Evolutionary conservation across 345 rosid genomes (phyloP).

Genomic region (Limnanthes douglasii): DNA sequence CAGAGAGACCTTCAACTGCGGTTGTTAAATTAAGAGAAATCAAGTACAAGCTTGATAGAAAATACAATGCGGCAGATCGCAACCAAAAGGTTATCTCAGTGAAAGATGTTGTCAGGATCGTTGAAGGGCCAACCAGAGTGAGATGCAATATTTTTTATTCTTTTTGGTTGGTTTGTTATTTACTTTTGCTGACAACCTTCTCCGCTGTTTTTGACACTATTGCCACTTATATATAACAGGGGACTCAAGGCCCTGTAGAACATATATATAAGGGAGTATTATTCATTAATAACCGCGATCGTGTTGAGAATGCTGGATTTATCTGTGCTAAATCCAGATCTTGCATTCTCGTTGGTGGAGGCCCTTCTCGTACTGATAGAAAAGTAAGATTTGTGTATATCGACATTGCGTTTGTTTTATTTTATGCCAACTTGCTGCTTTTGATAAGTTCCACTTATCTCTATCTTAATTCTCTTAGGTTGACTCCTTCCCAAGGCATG

Average conservation of each 20-base stretch:
- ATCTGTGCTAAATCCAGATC: conserved; percentile 72
- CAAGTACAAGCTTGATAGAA: conserved; percentile 79
- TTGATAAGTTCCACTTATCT: neutral
- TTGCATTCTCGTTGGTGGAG: conserved; percentile 74
- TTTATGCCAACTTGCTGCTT: conserved; percentile 4
- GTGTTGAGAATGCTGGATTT: conserved; percentile 94
- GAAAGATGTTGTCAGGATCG: conserved; percentile 66
- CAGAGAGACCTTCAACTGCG: conserved; percentile 78
- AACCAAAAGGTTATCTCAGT: conserved; percentile 50
- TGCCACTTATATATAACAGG: conserved; percentile 25
- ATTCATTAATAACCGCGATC: conserved; percentile 78
- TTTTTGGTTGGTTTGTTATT: no score
- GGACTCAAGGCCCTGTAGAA: conserved; percentile 90
- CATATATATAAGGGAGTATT: conserved; percentile 68
- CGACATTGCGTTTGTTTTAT: neutral
- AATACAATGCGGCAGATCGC: conserved; percentile 53
- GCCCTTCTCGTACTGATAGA: conserved; percentile 50
- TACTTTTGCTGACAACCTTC: conserved; percentile 4
- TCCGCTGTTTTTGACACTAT: conserved; percentile 1
- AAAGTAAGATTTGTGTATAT: conserved; percentile 33
- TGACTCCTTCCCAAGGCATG: conserved; percentile 46
- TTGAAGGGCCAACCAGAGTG: conserved; percentile 89
- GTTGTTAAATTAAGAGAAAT: conserved; percentile 88
- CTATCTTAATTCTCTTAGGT: conserved; percentile 40
- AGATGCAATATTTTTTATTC: conserved; percentile 14